phyloP scores from a whole-genome alignment of 2,329 filamentous ascomycete species.

The Coniochaeta hoffmannii region DNA sequence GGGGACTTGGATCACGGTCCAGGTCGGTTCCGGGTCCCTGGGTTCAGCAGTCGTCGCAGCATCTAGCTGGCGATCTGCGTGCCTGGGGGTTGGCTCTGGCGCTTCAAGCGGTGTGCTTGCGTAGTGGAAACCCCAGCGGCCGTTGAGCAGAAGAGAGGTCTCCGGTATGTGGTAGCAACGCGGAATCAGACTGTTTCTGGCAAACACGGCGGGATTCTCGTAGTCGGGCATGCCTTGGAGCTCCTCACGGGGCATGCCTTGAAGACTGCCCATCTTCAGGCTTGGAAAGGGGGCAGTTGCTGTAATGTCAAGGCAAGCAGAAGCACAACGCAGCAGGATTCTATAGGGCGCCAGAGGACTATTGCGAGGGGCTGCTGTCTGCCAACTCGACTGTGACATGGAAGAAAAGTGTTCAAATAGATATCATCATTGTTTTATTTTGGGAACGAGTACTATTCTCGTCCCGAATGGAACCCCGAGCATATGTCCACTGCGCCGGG shows the following conservation, averaged over 20 bases:
- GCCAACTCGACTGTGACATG: neutral
- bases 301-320: too few relatives aligned
- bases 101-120: slow-evolving; percentile 36
- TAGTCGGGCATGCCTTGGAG: slow-evolving; percentile 35
- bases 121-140: slow-evolving; percentile 49
- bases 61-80: neutral
- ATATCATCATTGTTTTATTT: neutral
- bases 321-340: too few relatives aligned
- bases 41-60: too few relatives aligned
- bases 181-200: slow-evolving; percentile 44
- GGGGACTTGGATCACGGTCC: slow-evolving; percentile 51
- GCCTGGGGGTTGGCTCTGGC: slow-evolving; percentile 24
- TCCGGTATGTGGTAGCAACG: slow-evolving; percentile 46
- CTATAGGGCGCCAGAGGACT: too few relatives aligned
- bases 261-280: neutral
- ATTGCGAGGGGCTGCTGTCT: too few relatives aligned
- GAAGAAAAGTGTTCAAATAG: neutral
- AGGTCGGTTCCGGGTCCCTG: slow-evolving; percentile 23
- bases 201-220: slow-evolving; percentile 41
- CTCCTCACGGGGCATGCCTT: slow-evolving; percentile 24
- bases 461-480: neutral
- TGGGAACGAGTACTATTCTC: neutral
- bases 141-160: slow-evolving; percentile 43
- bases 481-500: neutral
- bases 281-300: neutral